phyloP scores from a whole-genome alignment of 2,329 filamentous ascomycete genomes.

The Paraphaeosphaeria sporulosa region DNA sequence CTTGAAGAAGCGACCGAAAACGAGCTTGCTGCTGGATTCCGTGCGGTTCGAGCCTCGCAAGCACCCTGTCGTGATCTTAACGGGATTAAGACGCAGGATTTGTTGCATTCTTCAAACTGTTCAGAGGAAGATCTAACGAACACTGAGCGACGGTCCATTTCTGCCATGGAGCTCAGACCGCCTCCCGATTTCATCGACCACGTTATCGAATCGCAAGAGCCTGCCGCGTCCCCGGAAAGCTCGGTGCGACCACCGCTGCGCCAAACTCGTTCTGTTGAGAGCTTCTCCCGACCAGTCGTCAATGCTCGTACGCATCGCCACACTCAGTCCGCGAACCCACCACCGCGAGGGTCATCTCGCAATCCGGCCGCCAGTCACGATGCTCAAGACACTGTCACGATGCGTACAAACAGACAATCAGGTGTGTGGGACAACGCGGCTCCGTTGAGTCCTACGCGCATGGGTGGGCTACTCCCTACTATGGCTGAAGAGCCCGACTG shows the following conservation, averaged over 20 bases:
- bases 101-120: conserved; percentile 49
- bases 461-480: conserved; percentile 30
- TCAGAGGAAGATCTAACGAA: conserved; percentile 34
- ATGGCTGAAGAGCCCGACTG: conserved; percentile 40
- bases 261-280: conserved; percentile 54
- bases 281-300: conserved; percentile 62
- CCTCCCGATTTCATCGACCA: conserved; percentile 22
- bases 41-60: conserved; percentile 61
- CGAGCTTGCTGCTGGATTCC: conserved; percentile 62
- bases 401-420: conserved; percentile 39
- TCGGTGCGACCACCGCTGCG: conserved; percentile 32
- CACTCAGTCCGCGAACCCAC: conserved; percentile 50
- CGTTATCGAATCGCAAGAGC: conserved; percentile 17
- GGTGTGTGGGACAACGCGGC: conserved; percentile 43
- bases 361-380: conserved; percentile 29
- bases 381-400: conserved; percentile 25
- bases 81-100: conserved; percentile 61
- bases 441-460: conserved; percentile 26
- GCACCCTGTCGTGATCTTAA: conserved; percentile 57
- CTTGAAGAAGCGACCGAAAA: conserved; percentile 60
- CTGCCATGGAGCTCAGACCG: conserved; percentile 27
- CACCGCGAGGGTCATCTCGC: conserved; percentile 50
- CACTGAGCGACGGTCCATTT: conserved; percentile 26
- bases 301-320: conserved; percentile 49
- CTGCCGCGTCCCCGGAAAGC: conserved; percentile 19